Evolutionary conservation across 73 alveolate genomes (phyloP).

Genomic region (Tetrahymena borealis): DNA sequence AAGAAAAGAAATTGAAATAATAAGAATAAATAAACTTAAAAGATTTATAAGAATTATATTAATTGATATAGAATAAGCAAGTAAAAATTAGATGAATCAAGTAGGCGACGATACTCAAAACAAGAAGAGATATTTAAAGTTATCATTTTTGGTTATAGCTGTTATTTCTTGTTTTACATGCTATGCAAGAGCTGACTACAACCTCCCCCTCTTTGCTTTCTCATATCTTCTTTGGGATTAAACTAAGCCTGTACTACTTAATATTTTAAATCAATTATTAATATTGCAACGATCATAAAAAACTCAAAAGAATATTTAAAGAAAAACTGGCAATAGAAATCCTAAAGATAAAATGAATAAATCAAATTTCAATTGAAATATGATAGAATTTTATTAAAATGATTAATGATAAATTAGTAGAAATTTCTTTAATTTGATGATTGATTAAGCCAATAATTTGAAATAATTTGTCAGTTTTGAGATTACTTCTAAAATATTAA

Average conservation of each 20-base stretch:
- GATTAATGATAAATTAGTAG: no score
- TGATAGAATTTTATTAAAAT: no score
- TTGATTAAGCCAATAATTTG: no score
- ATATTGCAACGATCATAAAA: background rate
- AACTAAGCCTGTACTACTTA: slow-evolving; percentile 15
- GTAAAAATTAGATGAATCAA: background rate
- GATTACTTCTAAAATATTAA: background rate
- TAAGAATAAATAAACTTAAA: background rate
- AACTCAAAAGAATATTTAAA: background rate
- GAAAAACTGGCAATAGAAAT: no score
- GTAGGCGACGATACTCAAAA: background rate
- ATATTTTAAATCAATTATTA: background rate
- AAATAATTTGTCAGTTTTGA: no score
- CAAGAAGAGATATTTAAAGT: slow-evolving; percentile 4
- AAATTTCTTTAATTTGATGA: no score
- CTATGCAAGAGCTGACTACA: slow-evolving; percentile 46
- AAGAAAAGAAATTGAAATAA: background rate
- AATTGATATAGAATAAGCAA: background rate
- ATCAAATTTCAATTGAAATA: no score
- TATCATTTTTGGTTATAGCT: slow-evolving; percentile 29
- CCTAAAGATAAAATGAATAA: no score
- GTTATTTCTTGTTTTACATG: slow-evolving; percentile 38
- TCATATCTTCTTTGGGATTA: slow-evolving; percentile 41
- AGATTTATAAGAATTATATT: background rate
- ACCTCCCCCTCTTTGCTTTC: slow-evolving; percentile 40